phyloP scores from a whole-genome alignment of 2,329 filamentous ascomycete genomes.

The Pseudogymnoascus sp. region DNA sequence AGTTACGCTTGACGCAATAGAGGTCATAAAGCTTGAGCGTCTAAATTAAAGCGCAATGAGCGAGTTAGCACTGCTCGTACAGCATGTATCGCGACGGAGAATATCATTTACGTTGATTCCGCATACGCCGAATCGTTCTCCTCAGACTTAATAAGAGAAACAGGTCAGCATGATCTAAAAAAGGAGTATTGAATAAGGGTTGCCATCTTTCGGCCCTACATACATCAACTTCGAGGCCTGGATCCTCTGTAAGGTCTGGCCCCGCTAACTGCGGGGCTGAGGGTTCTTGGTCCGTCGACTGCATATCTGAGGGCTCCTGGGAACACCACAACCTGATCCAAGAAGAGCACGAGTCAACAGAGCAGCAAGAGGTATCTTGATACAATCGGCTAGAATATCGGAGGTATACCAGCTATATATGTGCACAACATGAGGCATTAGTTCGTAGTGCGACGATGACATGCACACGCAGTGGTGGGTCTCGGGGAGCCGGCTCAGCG shows the following conservation, averaged over 20 bases:
- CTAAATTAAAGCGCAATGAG: background rate
- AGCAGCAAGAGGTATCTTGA: background rate
- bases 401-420: background rate
- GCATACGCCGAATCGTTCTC: background rate
- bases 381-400: background rate
- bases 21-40: conserved; percentile 15
- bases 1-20: conserved; percentile 35
- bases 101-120: background rate
- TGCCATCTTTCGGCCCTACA: background rate
- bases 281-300: background rate
- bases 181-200: background rate
- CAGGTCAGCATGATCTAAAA: background rate
- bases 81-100: background rate
- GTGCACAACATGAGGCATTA: background rate
- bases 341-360: background rate
- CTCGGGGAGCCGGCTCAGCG: background rate
- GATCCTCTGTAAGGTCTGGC: background rate
- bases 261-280: background rate
- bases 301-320: background rate
- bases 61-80: background rate
- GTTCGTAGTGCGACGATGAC: background rate
- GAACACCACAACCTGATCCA: background rate
- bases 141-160: background rate
- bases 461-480: background rate
- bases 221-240: background rate